These are phyloP conservation scores for Reutealis trisperma DNA, from an alignment of 345 rosid genomes.

Conservation along the genomic window DNA sequence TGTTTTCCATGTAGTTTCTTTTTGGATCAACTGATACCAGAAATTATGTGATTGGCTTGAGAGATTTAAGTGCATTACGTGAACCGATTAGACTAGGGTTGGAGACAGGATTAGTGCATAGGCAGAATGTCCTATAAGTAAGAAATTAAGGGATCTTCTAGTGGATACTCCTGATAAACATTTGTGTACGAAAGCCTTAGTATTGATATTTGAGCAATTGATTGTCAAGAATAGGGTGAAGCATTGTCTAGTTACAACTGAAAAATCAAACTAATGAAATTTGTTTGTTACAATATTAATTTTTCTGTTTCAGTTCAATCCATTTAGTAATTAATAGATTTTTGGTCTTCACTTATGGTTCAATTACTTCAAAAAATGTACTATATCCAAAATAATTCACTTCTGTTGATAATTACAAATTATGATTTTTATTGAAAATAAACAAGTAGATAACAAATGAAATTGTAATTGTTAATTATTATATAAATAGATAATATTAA, in stretches of 20 bases:
- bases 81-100: neutral
- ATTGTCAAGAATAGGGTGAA: neutral
- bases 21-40: neutral
- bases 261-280: no score
- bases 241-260: neutral
- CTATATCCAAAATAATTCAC: no score
- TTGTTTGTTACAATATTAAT: no score
- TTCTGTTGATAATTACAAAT: no score
- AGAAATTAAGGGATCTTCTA: neutral
- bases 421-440: no score
- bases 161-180: neutral
- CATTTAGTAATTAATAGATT: neutral
- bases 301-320: neutral
- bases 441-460: no score
- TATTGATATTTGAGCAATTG: neutral
- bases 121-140: no score
- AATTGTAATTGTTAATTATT: no score
- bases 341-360: no score
- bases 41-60: neutral
- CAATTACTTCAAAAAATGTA: neutral
- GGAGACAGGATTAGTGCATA: neutral
- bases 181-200: neutral
- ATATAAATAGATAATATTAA: no score
- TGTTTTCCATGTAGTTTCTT: neutral
- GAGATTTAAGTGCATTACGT: neutral